A percentile compares a stretch with the other conserved stretches of the same genome.
phyloP scores from a whole-genome alignment of 2,329 filamentous ascomycete species.

The Coniochaeta sp. region DNA sequence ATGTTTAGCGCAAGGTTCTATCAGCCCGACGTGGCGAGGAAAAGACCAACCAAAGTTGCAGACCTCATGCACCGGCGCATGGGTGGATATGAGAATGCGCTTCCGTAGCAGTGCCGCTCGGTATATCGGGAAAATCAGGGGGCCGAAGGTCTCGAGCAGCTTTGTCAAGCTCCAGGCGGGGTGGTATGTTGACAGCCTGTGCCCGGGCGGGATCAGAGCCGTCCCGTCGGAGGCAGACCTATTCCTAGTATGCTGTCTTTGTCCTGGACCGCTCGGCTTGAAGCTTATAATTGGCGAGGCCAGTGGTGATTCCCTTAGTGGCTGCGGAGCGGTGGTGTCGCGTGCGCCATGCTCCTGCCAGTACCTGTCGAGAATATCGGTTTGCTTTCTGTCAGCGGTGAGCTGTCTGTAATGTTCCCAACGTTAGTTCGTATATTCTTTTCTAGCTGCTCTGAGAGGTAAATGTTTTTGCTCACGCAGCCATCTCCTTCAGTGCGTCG shows the following conservation, averaged over 20 bases:
- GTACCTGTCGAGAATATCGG: constrained; percentile 64
- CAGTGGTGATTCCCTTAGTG: constrained; percentile 38
- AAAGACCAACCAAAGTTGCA: constrained; percentile 77
- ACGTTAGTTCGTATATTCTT: neutral
- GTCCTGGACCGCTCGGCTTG: constrained; percentile 27
- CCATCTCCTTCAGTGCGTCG: constrained; percentile 65
- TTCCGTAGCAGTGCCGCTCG: constrained; percentile 80
- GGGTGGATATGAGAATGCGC: constrained; percentile 78
- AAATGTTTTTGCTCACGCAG: constrained; percentile 48
- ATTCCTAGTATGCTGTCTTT: constrained; percentile 41
- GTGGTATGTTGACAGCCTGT: constrained; percentile 69
- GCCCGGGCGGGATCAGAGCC: constrained; percentile 49
- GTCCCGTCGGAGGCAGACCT: constrained; percentile 57
- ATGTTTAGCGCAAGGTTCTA: constrained; percentile 7
- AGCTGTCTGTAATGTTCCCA: constrained; percentile 37
- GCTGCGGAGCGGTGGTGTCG: constrained; percentile 28
- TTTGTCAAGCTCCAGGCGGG: constrained; percentile 76
- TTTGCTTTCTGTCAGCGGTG: constrained; percentile 57
- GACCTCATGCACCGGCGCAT: constrained; percentile 74
- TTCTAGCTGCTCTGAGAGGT: neutral
- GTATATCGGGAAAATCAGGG: constrained; percentile 85
- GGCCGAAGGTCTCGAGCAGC: constrained; percentile 78
- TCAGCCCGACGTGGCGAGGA: constrained; percentile 9
- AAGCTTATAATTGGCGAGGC: constrained; percentile 44
- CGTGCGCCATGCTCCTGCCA: constrained; percentile 59